Percentiles rank a stretch among this genome's conserved stretches.
Evolutionary conservation across 768 basidiomycete genomes (phyloP).

Genomic region (Ramaria sp.): DNA sequence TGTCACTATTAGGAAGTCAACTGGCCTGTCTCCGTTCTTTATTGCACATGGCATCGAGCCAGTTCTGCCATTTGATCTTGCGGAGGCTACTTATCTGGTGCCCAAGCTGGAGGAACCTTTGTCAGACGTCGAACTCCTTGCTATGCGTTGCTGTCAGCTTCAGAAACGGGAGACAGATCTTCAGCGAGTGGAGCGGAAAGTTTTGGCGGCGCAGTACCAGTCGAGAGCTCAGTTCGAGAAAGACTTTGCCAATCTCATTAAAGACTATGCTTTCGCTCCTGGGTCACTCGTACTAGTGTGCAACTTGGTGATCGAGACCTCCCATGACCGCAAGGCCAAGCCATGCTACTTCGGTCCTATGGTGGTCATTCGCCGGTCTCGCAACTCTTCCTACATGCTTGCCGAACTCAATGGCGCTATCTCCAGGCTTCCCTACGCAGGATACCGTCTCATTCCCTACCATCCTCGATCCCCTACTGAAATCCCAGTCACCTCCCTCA

Average conservation of each 20-base stretch:
- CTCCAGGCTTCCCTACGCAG: conserved; percentile 11
- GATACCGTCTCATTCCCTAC: conserved; percentile 17
- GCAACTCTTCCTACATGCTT: conserved; percentile 17
- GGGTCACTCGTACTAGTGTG: conserved; percentile 18
- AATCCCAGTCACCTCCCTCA: background rate
- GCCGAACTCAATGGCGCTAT: conserved; percentile 18
- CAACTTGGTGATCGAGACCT: conserved; percentile 5
- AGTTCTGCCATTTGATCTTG: conserved; percentile 22
- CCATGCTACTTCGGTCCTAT: conserved; percentile 18
- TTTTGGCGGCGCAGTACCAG: conserved; percentile 3
- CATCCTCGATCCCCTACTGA: background rate
- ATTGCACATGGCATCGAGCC: conserved; percentile 18
- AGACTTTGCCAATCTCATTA: background rate
- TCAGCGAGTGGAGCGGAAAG: background rate
- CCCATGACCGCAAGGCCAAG: conserved; percentile 17
- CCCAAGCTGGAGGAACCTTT: conserved; percentile 11
- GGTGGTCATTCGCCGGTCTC: conserved; percentile 15
- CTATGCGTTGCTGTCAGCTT: conserved; percentile 16
- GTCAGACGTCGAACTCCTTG: conserved; percentile 15
- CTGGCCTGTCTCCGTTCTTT: conserved; percentile 11
- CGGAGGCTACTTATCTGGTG: conserved; percentile 22
- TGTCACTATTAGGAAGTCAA: conserved; percentile 3
- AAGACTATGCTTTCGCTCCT: background rate
- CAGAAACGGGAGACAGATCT: conserved; percentile 10
- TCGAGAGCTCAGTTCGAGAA: conserved; percentile 11